Percentiles rank a stretch among this genome's conserved stretches.
phyloP scores from a whole-genome alignment of 2,329 filamentous ascomycete species.

The Epichloe gansuensis region DNA sequence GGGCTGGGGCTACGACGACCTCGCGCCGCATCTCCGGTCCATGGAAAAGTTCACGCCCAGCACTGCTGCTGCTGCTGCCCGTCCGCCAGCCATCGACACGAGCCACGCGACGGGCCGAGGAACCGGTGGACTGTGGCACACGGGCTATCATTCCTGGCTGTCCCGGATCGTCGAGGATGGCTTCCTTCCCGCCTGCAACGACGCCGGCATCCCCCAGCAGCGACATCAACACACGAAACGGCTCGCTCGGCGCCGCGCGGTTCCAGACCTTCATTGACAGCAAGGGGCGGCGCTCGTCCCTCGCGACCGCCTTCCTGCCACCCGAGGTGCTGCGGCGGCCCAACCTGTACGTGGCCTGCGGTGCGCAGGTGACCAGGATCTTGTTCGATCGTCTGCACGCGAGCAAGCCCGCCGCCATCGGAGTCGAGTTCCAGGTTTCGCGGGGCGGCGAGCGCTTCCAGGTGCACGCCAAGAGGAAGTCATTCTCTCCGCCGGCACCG shows the following conservation, averaged over 20 bases:
- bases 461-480: constrained; percentile 18
- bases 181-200: constrained; percentile 9
- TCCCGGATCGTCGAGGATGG: constrained; percentile 8
- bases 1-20: constrained; percentile 11
- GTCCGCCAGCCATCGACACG: constrained; percentile 7
- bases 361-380: constrained; percentile 9
- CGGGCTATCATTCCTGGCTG: constrained; percentile 10
- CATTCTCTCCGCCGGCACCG: constrained; percentile 3
- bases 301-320: constrained; percentile 10
- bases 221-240: constrained; percentile 10
- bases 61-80: not conserved
- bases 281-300: constrained; percentile 10
- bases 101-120: constrained; percentile 6
- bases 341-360: constrained; percentile 10
- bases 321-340: constrained; percentile 8
- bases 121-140: constrained; percentile 8
- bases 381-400: constrained; percentile 8
- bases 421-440: constrained; percentile 9
- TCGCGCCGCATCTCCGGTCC: constrained; percentile 10
- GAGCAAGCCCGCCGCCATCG: constrained; percentile 7
- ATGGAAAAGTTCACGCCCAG: constrained; percentile 13
- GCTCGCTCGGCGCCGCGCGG: constrained; percentile 9
- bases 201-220: constrained; percentile 6
- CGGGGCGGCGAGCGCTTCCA: constrained; percentile 7
- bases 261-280: constrained; percentile 11